Base-by-base conservation (phyloP, 164 flowering plant species). In the Buxus sempervirens region DNA sequence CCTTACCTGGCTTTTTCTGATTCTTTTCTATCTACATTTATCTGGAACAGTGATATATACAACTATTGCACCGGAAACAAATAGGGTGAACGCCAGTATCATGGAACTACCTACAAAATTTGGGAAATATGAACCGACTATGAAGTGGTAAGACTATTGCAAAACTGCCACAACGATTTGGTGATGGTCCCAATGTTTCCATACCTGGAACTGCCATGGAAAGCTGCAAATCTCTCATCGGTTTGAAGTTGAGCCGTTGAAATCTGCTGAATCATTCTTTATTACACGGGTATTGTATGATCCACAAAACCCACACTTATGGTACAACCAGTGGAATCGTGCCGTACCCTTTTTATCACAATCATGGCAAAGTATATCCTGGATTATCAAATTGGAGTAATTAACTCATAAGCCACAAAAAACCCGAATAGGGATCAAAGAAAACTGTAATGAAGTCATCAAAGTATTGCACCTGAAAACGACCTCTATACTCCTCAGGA, bases 301-400 rank as follows among this genome's bases (percentile, higher is more conserved):
- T 64, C 95, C 90, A 72, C 96, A 92, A 54, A 63, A 76, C 26
- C 88, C 80, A 63, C 96, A 92, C 71, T 92, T 92, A 72, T 92
- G 96, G 70, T 92, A 89, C 56, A 92, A 76, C 98, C 98, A 92
- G 73, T 92, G 98, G 78, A 92, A 92, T 16, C 80, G 88, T 15
- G 96, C 71, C 0, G 70, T 74, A 24, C 98, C 95, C 67, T 85
- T 90, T 80, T 75, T 86, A 55, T 77, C 85, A 58, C 98, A 92
- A 77, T 92, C 98, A 67, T 92, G 86, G 87, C 98, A 90, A 57
- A 92, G 73, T 65, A 92, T 84, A 69, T 90, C 91, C 98, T 92
- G 90, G 28, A 81, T 49, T 42, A 58, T 28, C 54, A 60, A 41
- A 63, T 54, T 14, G 68, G 20, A 58, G 21, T 25, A 10, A 49